Evolutionary conservation across 306 rosid species (phyloP).

Genomic region (Vachellia collinsii): DNA sequence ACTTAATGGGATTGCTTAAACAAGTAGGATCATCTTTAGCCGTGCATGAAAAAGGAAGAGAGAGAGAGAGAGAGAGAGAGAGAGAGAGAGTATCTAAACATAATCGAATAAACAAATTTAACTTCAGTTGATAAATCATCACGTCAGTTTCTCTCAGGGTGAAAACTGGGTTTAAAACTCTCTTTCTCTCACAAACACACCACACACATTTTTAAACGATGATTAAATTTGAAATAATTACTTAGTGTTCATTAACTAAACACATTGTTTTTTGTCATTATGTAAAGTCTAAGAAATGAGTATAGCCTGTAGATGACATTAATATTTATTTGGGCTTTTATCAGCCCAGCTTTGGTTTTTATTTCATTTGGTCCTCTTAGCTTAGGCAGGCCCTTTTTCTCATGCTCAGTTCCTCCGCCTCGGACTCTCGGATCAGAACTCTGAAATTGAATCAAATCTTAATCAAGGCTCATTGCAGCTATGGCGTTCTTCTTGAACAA

Average conservation of each 20-base stretch:
- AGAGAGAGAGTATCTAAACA: background rate
- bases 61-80: too few species aligned
- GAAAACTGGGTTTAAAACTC: background rate
- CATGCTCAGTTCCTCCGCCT: background rate
- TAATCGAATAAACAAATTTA: background rate
- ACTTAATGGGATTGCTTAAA: slow-evolving; percentile 13
- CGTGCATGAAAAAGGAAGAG: background rate
- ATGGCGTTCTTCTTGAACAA: slow-evolving; percentile 26
- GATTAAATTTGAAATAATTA: background rate
- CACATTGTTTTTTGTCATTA: background rate
- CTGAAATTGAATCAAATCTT: background rate
- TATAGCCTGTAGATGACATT: background rate
- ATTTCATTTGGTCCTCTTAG: background rate
- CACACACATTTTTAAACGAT: background rate
- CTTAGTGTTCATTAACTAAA: background rate
- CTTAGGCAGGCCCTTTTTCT: background rate
- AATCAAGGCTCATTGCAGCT: background rate
- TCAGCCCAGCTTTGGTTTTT: background rate
- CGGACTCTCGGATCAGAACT: background rate
- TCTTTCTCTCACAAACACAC: too few species aligned
- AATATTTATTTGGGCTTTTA: background rate
- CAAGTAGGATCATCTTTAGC: background rate
- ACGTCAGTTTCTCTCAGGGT: background rate
- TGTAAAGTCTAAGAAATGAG: background rate
- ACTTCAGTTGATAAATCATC: slow-evolving; percentile 21